Base-by-base conservation (phyloP, 192 early-diverging fungal species). In the Dissophora globulifera region DNA sequence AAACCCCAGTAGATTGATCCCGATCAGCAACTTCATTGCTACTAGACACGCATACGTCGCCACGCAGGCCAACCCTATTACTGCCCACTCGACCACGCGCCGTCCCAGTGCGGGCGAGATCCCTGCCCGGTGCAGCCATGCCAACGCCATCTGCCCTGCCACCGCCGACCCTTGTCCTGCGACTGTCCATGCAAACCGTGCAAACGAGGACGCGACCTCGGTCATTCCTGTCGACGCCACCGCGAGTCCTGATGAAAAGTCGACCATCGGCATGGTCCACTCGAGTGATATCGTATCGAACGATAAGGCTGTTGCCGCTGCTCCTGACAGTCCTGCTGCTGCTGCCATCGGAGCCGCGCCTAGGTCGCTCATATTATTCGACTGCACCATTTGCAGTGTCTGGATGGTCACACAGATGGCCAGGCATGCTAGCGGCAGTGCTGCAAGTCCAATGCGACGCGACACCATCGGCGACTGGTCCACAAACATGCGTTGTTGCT, bases 391-490 rank as follows among this genome's bases (percentile, higher is more conserved):
- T 27, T 58, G 60, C 15, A 85, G 53, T 0, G 81, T 87, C 57
- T 85, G 86, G 10, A 81, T 67, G 6, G 76, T 71, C 7, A 89
- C 82, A 20, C 83, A 85, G 11, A 87, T 85, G 38, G 92, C 88
- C 22, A 95, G 72, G 56, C 92, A 93, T 13, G 89, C 86, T 29
- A 95, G 62, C 0, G 93, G 93, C n/a, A 95, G 65, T 25, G 87
- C 85, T 7, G 93, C 89, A 62, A 95, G 90, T 35, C 93, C 93
- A 57, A 95, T 91, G 9, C 93, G 80, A 7, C 91, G 84, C 1
- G 93, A 91, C 1, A 95, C 90, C 40, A 86, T 83, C 0, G 90
- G 91, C 5, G 91, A 91, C 58, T 88, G 87, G 71, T 94, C 92
- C 8, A 87, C 79, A 78, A 85, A 87, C 55, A 65, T 78, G 64